phyloP scores from a whole-genome alignment of 2,329 filamentous ascomycete genomes.

The Colletotrichum tabaci region DNA sequence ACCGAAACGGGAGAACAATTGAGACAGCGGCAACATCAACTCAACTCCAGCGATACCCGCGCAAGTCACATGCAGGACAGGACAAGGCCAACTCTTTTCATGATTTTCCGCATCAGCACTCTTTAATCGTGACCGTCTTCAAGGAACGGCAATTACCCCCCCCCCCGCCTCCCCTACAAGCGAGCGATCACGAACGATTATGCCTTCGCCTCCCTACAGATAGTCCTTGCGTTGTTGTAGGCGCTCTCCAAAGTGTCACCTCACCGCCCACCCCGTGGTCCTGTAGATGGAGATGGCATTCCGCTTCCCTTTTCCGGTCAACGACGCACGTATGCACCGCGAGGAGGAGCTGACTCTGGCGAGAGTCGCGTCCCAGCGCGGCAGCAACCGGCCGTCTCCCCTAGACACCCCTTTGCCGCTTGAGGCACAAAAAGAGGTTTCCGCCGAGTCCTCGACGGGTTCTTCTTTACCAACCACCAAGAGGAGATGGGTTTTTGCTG shows the following conservation, averaged over 20 bases:
- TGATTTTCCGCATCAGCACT: background rate
- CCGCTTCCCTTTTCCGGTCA: conserved; percentile 52
- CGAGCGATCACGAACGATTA: conserved; percentile 21
- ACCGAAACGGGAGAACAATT: conserved; percentile 10
- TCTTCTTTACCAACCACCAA: conserved; percentile 50
- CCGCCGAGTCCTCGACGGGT: conserved; percentile 29
- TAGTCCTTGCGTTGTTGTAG: conserved; percentile 27
- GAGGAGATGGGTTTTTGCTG: conserved; percentile 69
- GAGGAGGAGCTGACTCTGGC: conserved; percentile 57
- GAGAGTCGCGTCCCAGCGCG: conserved; percentile 50
- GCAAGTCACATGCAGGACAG: conserved; percentile 30
- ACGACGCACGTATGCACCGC: conserved; percentile 52
- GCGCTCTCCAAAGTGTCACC: conserved; percentile 20
- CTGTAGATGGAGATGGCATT: conserved; percentile 54
- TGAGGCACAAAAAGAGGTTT: conserved; percentile 35
- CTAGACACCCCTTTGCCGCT: conserved; percentile 36
- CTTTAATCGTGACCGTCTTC: background rate
- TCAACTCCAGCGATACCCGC: conserved; percentile 9
- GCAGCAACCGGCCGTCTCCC: conserved; percentile 44
- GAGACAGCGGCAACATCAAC: conserved; percentile 6
- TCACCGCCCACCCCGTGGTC: conserved; percentile 6
- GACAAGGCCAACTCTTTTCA: background rate
- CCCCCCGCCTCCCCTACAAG: background rate
- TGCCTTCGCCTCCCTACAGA: conserved; percentile 28
- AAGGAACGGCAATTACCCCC: background rate